These are phyloP conservation scores for Acanthamoeba castellanii DNA, from an alignment of 208 protist species.

Conservation along the genomic window DNA sequence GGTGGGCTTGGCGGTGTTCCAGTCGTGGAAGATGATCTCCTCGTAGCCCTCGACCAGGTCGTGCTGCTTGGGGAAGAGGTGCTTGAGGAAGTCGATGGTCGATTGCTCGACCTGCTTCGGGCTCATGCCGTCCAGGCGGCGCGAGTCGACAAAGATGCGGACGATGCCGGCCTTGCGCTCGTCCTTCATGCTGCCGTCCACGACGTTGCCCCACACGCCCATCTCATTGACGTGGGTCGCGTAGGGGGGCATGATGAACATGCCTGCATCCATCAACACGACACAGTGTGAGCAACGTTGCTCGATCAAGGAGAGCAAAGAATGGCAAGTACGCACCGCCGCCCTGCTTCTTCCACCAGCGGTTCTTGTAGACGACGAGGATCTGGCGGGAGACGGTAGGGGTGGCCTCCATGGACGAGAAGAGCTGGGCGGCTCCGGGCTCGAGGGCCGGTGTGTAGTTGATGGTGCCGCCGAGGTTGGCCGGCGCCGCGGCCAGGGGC, in stretches of 20 bases:
- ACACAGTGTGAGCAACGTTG: not conserved
- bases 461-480: not conserved
- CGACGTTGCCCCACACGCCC: constrained; percentile 41
- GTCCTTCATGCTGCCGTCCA: constrained; percentile 28
- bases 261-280: not conserved
- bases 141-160: constrained; percentile 31
- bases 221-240: not conserved
- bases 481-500: not conserved
- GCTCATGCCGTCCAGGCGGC: not conserved
- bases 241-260: constrained; percentile 21
- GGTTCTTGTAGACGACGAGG: constrained; percentile 39
- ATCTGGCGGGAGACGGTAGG: constrained; percentile 21
- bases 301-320: not conserved
- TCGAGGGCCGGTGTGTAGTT: not conserved
- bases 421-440: constrained; percentile 20
- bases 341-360: constrained; percentile 14
- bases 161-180: not conserved
- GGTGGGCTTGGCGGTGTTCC: constrained; percentile 14
- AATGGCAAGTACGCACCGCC: not conserved
- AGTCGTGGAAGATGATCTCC: not conserved
- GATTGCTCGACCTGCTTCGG: not conserved
- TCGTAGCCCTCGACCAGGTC: not conserved
- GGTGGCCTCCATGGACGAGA: not conserved
- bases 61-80: not conserved
- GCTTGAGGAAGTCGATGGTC: not conserved